These are phyloP conservation scores for Parastagonospora nodorum DNA, from an alignment of 2,329 filamentous ascomycete species.

Conservation along the genomic window DNA sequence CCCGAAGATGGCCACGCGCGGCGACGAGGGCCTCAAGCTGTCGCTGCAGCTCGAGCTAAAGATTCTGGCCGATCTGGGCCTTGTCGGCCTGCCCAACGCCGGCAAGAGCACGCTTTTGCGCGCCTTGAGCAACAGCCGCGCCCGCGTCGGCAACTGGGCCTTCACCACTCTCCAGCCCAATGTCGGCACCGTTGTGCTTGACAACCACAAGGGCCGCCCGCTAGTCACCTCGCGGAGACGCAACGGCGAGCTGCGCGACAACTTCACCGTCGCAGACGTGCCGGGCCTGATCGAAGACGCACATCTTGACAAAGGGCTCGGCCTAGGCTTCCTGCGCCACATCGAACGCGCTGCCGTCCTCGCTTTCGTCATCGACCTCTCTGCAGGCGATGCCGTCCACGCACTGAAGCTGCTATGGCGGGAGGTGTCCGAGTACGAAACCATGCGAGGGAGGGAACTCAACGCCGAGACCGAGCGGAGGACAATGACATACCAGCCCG, in stretches of 20 bases:
- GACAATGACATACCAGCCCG: conserved; percentile 58
- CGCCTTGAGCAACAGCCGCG: conserved; percentile 84
- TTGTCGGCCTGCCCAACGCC: conserved; percentile 94
- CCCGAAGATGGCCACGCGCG: conserved; percentile 87
- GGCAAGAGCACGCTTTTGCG: conserved; percentile 93
- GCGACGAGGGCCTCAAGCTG: conserved; percentile 78
- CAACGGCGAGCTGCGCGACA: conserved; percentile 65
- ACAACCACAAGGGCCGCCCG: conserved; percentile 81
- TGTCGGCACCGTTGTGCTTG: conserved; percentile 92
- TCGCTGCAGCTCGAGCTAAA: conserved; percentile 89
- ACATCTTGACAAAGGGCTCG: conserved; percentile 88
- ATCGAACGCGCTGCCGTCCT: conserved; percentile 92
- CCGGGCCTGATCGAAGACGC: conserved; percentile 91
- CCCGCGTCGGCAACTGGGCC: conserved; percentile 90
- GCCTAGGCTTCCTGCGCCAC: conserved; percentile 89
- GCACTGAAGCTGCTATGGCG: conserved; percentile 84
- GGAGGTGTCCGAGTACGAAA: conserved; percentile 88
- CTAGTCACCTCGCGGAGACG: conserved; percentile 52
- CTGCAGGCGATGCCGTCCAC: conserved; percentile 75
- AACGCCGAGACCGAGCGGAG: conserved; percentile 68
- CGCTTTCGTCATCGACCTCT: conserved; percentile 90
- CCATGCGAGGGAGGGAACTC: conserved; percentile 73
- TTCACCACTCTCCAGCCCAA: conserved; percentile 96
- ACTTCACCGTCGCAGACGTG: conserved; percentile 94
- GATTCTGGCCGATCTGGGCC: conserved; percentile 89